Percentiles rank a stretch among this genome's conserved stretches.
Conservation (phyloP, 305 asterid genomes). For the Caryopteris hybrid region DNA sequence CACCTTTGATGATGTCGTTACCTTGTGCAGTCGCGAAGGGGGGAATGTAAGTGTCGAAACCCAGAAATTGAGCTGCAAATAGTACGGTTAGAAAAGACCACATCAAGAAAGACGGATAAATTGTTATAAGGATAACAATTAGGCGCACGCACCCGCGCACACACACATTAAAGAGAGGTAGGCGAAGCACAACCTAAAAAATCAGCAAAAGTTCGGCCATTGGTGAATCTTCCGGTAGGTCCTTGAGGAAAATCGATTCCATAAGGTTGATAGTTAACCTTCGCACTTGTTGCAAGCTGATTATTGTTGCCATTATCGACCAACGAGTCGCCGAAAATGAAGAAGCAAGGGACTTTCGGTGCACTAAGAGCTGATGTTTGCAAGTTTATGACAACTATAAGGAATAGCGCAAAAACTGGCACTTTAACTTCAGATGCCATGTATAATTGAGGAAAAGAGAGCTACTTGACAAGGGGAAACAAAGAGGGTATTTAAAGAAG, state of each 20-base stretch:
- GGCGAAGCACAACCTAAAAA: conserved; percentile 17
- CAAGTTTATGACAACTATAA: neutral
- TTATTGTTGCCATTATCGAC: conserved; percentile 44
- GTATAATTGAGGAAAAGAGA: neutral
- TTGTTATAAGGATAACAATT: too few relatives aligned
- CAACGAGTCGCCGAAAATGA: conserved; percentile 43
- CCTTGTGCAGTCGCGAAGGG: conserved; percentile 37
- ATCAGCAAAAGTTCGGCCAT: conserved; percentile 32
- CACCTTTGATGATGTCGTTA: conserved; percentile 25
- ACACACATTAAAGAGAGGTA: too few relatives aligned
- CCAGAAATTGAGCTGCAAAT: conserved; percentile 30
- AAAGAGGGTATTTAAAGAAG: neutral
- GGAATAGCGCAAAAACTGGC: neutral
- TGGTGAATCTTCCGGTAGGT: conserved; percentile 46
- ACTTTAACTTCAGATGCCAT: neutral
- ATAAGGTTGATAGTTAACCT: conserved; percentile 29
- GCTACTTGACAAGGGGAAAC: neutral
- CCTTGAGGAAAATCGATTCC: conserved; percentile 36
- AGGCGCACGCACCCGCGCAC: too few relatives aligned
- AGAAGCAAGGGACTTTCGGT: conserved; percentile 36
- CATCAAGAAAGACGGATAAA: too few relatives aligned
- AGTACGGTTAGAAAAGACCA: too few relatives aligned
- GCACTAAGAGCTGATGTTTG: neutral
- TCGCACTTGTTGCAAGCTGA: conserved; percentile 19
- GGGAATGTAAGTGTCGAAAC: conserved; percentile 35